phyloP scores from a whole-genome alignment of 345 rosid species.

The Erucastrum elatum region DNA sequence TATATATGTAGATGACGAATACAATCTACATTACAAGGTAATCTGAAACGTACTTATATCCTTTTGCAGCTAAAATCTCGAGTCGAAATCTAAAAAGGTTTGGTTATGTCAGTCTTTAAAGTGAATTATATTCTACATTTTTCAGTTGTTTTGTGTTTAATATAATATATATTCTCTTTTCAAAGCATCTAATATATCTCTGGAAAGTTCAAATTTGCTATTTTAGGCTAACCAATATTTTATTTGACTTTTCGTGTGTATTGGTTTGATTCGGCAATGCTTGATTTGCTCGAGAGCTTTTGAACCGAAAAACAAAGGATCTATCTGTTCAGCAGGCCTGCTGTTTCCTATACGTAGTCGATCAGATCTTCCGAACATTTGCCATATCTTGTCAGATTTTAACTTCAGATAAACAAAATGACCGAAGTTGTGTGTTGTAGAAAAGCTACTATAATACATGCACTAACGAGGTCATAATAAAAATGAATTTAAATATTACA shows the following conservation, averaged over 20 bases:
- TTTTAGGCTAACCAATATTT: conserved; percentile 7
- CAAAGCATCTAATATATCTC: conserved; percentile 17
- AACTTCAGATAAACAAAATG: not conserved
- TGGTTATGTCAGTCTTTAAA: conserved; percentile 4
- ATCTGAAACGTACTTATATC: not conserved
- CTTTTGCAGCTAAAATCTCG: not conserved
- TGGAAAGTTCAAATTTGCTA: conserved; percentile 7
- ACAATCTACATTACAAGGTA: no score
- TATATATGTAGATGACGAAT: no score
- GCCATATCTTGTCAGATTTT: not conserved
- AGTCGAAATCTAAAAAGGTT: conserved; percentile 10
- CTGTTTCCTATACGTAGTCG: not conserved
- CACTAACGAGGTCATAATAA: not conserved
- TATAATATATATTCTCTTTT: not conserved
- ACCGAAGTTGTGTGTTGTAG: not conserved
- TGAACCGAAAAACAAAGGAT: not conserved
- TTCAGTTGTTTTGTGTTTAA: not conserved
- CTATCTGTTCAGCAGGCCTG: not conserved
- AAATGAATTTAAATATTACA: not conserved
- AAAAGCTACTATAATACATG: not conserved
- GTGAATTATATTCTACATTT: conserved; percentile 6
- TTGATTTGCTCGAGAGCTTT: not conserved
- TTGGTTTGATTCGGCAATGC: not conserved
- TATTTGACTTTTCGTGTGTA: not conserved
- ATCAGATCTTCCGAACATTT: not conserved